Base-by-base conservation (phyloP, 2,329 filamentous ascomycete genomes). In the Alternaria sp. region DNA sequence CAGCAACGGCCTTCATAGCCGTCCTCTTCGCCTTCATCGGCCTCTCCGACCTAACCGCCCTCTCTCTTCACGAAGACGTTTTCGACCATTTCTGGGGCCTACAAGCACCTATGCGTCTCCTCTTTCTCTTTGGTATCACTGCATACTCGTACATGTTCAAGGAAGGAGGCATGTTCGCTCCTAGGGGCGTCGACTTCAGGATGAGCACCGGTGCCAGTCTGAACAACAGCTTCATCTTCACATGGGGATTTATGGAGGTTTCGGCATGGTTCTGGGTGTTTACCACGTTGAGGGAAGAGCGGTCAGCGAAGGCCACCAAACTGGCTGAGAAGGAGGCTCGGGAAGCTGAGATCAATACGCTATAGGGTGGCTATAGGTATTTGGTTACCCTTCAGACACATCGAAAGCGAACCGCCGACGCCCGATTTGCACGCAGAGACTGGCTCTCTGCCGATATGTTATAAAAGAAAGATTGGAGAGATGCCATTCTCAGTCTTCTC, bases 161-260 rank as follows among this genome's bases (percentile, higher is more conserved):
- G 72, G 73, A 85, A 78, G 84, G 67, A 32, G 80, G 88, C 80
- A 69, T 80, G 54, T 77, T 80, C 43, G 80, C 76, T 39, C 69
- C 75, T 16, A 70, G 62, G 39, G 66, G 71, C 3, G 47, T 55
- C 5, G 63, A 67, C 8, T 75, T 71, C 53, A 74, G 63, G 62
- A 64, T 48, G 54, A 75, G 61, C 54, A 70, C 64, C 72, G 84
- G 75, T 51, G 89, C 93, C 63, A 86, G 87, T 24, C 79, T 97
- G 70, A 93, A 94, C 81, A 96, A 96, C 75, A 87, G 92, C 51
- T 82, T 96, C 41, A 87, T 96, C 41, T 96, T 97, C 75, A 89
- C 91, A 0, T 95, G 93, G 79, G 88, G 88, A 8, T 95, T 97
- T 71, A 74, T 96, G 73, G 94, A 97, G 82, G 87, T 92, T 76